Evolutionary conservation across 495 filamentous ascomycete genomes (phyloP).

Genomic region (Lasiosphaeria ovina): DNA sequence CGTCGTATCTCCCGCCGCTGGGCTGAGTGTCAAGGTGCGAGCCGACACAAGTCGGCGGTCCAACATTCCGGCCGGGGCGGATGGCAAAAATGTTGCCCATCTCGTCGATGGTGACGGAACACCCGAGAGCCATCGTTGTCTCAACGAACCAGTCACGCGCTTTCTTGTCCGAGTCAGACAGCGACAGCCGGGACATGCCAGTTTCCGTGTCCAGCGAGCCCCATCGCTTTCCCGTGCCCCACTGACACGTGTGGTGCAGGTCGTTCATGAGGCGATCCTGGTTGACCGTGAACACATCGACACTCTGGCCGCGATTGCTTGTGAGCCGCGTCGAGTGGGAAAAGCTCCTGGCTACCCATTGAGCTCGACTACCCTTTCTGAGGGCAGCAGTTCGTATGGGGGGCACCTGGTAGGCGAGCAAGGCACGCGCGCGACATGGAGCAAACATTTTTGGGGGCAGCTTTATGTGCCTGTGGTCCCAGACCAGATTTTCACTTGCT

Average conservation of each 20-base stretch:
- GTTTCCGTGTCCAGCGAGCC: slow-evolving; percentile 39
- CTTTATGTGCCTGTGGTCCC: no score
- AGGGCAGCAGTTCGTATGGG: no score
- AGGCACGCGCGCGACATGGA: no score
- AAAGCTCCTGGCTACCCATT: no score
- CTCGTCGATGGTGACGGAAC: slow-evolving; percentile 45
- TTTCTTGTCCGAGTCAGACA: slow-evolving; percentile 68
- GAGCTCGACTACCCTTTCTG: no score
- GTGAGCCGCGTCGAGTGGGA: no score
- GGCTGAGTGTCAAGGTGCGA: slow-evolving; percentile 80
- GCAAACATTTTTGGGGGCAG: no score
- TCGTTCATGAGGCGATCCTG: slow-evolving; percentile 58
- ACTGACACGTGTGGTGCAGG: slow-evolving; percentile 66
- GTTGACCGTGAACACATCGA: slow-evolving; percentile 48
- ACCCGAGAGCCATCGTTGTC: slow-evolving; percentile 61
- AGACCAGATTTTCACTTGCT: no score
- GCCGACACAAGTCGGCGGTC: slow-evolving; percentile 62
- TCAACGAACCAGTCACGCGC: slow-evolving; percentile 75
- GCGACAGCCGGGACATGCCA: slow-evolving; percentile 53
- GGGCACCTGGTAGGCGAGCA: no score
- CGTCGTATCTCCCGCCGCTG: slow-evolving; percentile 72
- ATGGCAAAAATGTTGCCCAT: slow-evolving; percentile 75
- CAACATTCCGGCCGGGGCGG: slow-evolving; percentile 49
- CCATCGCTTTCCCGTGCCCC: slow-evolving; percentile 15
- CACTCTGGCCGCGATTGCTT: no score